Evolutionary conservation across 805 yeast genomes (phyloP), one percentile per base, ranked within the genome.

Genomic region (Kodamaea laetipori): DNA sequence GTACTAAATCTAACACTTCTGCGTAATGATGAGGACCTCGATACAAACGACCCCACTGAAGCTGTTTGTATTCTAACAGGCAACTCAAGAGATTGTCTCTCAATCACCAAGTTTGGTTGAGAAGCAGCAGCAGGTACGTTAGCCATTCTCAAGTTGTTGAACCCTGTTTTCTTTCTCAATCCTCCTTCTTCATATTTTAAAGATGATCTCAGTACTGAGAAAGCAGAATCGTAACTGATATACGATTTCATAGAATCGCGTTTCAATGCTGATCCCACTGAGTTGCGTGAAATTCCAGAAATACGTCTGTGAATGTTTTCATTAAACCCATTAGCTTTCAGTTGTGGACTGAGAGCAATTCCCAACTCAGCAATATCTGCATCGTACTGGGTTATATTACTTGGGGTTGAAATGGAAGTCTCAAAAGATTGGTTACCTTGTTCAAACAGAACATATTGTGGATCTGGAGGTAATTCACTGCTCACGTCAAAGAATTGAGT

Each of bases 201-300:
- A 4, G 54, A 47, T 25, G 47, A 41, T n/a, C 48, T 54, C 10
- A 63, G 49, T 12, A 60, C 46, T 6, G 84, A 77, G 33, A 75
- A 63, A 1, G 74, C 76, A 0, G 86, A 80, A 55, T 81, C 85
- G 48, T 81, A 82, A 30, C 84, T 77, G 37, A 80, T 50, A 51
- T 80, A 81, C 1, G 86, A 81, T 46, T 69, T 69, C 2, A 60
- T 51, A 1, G 80, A 74, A 24, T 66, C 67, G 41, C 66, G 51
- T 43, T 64, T 70, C 45, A 62, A 54, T 1, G 56, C 41, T 2
- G 69, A 66, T 21, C 57, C 61, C 30, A 66, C 54, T 1, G 78
- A 68, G 16, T 23, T 62, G 7, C 38, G 27, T 9, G 38, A 35
- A 2, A 44, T 38, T 51, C 54, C 9, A 33, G 46, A 27, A 15